Conservation (phyloP, 257 asterid species). For the Solanum raphanifolium region DNA sequence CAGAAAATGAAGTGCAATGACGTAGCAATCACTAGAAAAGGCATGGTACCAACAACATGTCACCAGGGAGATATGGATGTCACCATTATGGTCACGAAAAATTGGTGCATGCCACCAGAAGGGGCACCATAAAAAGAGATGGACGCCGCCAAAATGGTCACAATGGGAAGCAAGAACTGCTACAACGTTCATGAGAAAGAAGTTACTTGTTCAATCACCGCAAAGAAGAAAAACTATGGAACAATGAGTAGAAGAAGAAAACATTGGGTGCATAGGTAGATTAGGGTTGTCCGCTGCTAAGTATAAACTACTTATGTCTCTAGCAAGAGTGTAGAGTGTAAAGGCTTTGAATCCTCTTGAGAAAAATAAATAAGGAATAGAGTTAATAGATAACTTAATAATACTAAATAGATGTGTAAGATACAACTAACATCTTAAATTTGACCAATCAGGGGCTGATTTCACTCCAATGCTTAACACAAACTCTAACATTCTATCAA, state of each 20-base stretch:
- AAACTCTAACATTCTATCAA: background rate
- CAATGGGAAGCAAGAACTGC: background rate
- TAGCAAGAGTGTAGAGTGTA: background rate
- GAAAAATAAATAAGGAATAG: background rate
- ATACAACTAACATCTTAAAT: background rate
- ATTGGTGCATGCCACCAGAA: background rate
- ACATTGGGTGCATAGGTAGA: background rate
- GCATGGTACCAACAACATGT: background rate
- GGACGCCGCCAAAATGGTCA: background rate
- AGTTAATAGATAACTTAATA: background rate
- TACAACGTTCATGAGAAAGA: background rate
- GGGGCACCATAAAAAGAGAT: background rate
- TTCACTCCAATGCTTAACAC: background rate
- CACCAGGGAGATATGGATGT: background rate
- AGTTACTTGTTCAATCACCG: background rate
- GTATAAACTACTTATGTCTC: background rate
- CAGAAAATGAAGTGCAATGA: background rate
- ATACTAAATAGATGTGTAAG: background rate
- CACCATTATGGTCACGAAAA: background rate
- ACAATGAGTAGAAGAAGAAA: background rate
- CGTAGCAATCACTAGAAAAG: background rate
- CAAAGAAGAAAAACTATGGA: background rate
- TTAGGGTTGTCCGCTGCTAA: background rate
- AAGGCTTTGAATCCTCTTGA: background rate
- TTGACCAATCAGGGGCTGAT: background rate